Evolutionary conservation across 495 filamentous ascomycete genomes (phyloP), one percentile per base, ranked within the genome.

Genomic region (Penicillium maclennaniae): DNA sequence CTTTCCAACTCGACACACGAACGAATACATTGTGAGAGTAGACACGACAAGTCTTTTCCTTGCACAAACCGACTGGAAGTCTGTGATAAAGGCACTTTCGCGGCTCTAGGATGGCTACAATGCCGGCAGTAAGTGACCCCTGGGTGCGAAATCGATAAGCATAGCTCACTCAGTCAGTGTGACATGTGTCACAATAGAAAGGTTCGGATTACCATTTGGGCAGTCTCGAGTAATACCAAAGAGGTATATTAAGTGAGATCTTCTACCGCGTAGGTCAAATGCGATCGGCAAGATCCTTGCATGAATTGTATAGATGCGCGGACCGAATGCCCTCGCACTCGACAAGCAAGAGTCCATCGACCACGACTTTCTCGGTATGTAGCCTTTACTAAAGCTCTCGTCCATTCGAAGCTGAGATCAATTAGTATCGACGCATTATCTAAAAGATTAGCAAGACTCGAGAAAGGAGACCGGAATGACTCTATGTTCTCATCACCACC

Each of bases 161-260:
- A 26, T 43, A 36, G 10, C 55, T 59, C 19, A 61, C 25, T 8
- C 21, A 6, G 34, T 3, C 37, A 68, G 66, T 68, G 66, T 40
- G 66, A 68, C 38, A 25, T 66, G 15, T 68, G 66, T 44, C 54
- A 68, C 52, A 47, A 44, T 20, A 57, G 66, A 57, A 68, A 68
- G 58, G 66, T 66, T 23, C 43, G 49, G 51, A 31, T 9, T 7
- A 26, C 6, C 14, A 2, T 2, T 50, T 15, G 16, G 20, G n/a
- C 15, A 19, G 9, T 4, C 1, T 14, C 19, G 15, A 41, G 9
- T 25, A 6, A 2, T 17, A 10, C 2, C n/a, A 41, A 17, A 20
- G 6, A 15, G 7, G 16, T 4, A 41, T 49, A 9, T 15, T 41
- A 49, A 49, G 17, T 19, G 40, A 14, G 8, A 2, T 1, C 4